Evolutionary conservation across 371 early-diverging fungal genomes (phyloP), one percentile per base, ranked within the genome.

Genomic region (Zychaea mexicana): DNA sequence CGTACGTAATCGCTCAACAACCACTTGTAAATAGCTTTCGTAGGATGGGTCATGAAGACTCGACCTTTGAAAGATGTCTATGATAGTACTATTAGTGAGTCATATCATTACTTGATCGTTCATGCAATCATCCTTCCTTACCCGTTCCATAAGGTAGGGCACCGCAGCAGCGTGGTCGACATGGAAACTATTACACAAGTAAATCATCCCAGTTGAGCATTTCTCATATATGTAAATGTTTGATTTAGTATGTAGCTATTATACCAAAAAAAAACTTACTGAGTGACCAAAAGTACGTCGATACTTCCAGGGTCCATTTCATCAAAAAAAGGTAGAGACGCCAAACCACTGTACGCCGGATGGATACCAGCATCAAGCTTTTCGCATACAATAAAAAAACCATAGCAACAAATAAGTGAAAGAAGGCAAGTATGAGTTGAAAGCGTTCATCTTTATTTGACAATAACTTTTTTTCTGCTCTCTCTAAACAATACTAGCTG

Each of bases 41-140:
- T 99, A 7, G 99, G 99, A 81, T 99, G 99, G 8, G 99, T 99
- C 99, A 99, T 99, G 73, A 95, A 99, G 0, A 99, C 96, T 56
- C 97, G 93, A n/a, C 99, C 99, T 64, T 91, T 89, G 78, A 99
- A 99, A 0, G 89, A 86, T 26, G 99, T 99, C 92, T 96, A 74
- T 17, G 13, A 58, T 42, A 21, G 2, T 2, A 49, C 21, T 19
- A 2, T 26, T 30, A 15, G n/a, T 42, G n/a, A 42, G n/a, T 42
- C 13, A 8, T 12, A 42, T 42, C n/a, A 12, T 42, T 42, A 17
- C 15, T 12, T 42, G 15, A 12, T 32, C 12, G 1, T 3, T 6
- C 15, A 15, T n/a, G n/a, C n/a, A n/a, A n/a, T n/a, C n/a, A n/a
- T n/a, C n/a, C n/a, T 27, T 21, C 30, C 65, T 21, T 79, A 93